Evolutionary conservation across 2,329 filamentous ascomycete species (phyloP), one percentile per base, ranked within the genome.

Genomic region (Sporothrix inflata): DNA sequence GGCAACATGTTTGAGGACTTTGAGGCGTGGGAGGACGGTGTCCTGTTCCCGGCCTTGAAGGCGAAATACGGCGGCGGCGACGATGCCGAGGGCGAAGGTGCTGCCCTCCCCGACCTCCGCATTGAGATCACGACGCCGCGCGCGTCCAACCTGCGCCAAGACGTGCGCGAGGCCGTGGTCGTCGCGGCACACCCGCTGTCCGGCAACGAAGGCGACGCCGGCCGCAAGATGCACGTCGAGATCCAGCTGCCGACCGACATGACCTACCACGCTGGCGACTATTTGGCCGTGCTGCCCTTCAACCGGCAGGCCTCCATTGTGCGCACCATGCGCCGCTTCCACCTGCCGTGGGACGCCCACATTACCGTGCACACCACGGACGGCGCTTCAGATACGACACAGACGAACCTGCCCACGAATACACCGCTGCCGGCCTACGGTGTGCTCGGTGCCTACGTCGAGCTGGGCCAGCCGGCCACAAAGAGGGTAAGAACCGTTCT

Each of bases 241-340:
- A 88, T 94, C 40, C 86, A 88, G 73, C 84, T 94, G 1, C 92
- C 92, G 0, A 86, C 85, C 0, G 87, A 86, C 71, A 86, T 89
- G 84, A 85, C 84, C 0, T 95, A 94, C 80, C 85, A 86, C 47
- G 86, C 90, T 3, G 92, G 92, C 9, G 92, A 94, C 78, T 94
- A 95, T 77, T 85, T 94, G 1, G 91, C 91, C 0, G 83, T 94
- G 3, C 82, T 94, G 1, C 92, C 92, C 0, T 82, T 92, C 38
- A 94, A 94, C 78, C 89, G 88, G 1, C 84, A 84, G 63, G 82
- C 85, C 27, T 88, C 85, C 3, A 87, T 94, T 1, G 84, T 85
- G 7, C 85, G 91, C 11, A 90, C 87, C 0, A 87, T 93, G 78
- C 83, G 85, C 19, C 84, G 86, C 21, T 94, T 94, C 78, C 81